Conservation (phyloP, 306 rosid species). For the Macrotyloma uniflorum region DNA sequence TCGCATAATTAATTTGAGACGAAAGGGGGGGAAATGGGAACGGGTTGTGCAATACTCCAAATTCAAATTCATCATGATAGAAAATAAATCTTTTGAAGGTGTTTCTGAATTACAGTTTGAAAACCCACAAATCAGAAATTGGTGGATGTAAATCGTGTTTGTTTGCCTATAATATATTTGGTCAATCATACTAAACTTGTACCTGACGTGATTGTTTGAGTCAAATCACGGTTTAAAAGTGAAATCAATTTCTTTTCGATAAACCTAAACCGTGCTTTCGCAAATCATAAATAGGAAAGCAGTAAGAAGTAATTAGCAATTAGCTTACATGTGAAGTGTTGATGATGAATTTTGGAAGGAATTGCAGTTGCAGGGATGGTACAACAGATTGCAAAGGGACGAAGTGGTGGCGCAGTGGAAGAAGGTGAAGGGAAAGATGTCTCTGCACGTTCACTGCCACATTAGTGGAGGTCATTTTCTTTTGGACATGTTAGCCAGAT, state of each 20-base stretch:
- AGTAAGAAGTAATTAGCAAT: too few species aligned
- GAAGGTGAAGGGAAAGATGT: slow-evolving; percentile 85
- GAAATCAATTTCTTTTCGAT: too few species aligned
- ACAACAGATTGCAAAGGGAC: slow-evolving; percentile 86
- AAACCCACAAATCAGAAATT: background rate
- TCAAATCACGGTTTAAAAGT: too few species aligned
- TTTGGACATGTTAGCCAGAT: slow-evolving; percentile 68
- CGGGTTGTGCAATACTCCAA: background rate
- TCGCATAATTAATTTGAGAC: background rate
- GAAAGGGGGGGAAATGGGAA: background rate
- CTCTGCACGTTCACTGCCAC: slow-evolving; percentile 93
- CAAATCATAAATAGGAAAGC: too few species aligned
- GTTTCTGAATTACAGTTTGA: background rate
- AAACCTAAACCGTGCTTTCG: too few species aligned
- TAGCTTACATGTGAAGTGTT: too few species aligned
- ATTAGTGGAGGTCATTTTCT: slow-evolving; percentile 95
- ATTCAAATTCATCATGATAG: background rate
- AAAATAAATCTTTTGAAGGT: background rate
- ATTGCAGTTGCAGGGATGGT: slow-evolving; percentile 95
- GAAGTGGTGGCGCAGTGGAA: slow-evolving; percentile 94
- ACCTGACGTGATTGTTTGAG: background rate
- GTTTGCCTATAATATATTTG: background rate
- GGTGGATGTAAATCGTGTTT: background rate
- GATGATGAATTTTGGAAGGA: too few species aligned
- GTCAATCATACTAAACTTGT: background rate